These are phyloP conservation scores for Colletotrichum tanaceti DNA, from an alignment of 2,329 filamentous ascomycete species.

Conservation along the genomic window DNA sequence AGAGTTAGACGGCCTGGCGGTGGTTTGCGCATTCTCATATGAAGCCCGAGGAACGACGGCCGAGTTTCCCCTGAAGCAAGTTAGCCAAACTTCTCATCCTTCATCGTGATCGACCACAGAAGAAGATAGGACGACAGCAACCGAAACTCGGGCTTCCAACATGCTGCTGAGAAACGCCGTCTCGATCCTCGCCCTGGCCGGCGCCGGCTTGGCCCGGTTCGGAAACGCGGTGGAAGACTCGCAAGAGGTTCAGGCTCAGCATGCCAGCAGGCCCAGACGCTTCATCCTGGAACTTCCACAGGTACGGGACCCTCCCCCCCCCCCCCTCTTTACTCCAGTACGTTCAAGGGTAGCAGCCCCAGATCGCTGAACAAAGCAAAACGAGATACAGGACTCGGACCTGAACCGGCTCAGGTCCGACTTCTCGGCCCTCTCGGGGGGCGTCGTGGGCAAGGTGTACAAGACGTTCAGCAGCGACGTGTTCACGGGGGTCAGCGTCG, in stretches of 20 bases:
- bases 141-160: neutral
- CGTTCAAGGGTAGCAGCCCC: no score
- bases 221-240: neutral
- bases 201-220: constrained; percentile 5
- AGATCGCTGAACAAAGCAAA: neutral
- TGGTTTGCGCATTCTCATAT: constrained; percentile 11
- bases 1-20: neutral
- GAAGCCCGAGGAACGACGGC: neutral
- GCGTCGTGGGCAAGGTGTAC: constrained; percentile 12
- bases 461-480: constrained; percentile 33
- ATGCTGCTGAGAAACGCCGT: constrained; percentile 16
- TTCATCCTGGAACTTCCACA: constrained; percentile 37
- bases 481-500: constrained; percentile 38
- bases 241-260: neutral
- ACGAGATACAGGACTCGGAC: constrained; percentile 11
- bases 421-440: neutral
- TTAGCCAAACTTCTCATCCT: neutral
- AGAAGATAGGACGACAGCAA: neutral
- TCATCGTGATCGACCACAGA: no score
- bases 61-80: neutral
- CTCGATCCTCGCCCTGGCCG: constrained; percentile 7
- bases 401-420: constrained; percentile 2
- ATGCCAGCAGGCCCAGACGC: constrained; percentile 10
- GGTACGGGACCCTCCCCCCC: no score
- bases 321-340: no score